Conservation (phyloP, 441 rosid genomes). For the Populus hybrid region DNA sequence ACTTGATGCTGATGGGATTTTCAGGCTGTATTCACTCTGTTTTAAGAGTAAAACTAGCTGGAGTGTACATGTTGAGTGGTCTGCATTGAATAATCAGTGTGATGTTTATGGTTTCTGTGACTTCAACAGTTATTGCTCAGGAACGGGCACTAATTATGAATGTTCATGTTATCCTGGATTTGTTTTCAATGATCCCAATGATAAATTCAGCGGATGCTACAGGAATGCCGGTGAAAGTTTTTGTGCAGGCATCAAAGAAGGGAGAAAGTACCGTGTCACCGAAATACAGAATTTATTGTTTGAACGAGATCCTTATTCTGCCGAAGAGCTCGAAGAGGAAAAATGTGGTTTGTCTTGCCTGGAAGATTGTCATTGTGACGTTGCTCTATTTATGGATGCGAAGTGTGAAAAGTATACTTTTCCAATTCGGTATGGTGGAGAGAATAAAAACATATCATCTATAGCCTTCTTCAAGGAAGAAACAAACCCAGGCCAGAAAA, state of each 20-base stretch:
- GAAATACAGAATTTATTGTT: not conserved
- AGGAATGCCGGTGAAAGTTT: constrained; percentile 4
- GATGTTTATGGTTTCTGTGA: constrained; percentile 5
- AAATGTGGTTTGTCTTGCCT: constrained; percentile 17
- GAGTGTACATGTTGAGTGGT: not conserved
- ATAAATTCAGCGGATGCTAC: constrained; percentile 3
- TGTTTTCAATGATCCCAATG: not conserved
- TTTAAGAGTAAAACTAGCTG: not conserved
- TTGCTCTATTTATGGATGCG: not conserved
- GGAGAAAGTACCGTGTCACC: not conserved
- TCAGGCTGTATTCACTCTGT: constrained; percentile 21
- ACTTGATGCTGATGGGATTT: constrained; percentile 23
- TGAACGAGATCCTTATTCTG: constrained; percentile 1
- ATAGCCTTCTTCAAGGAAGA: constrained; percentile 8
- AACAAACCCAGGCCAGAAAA: not conserved
- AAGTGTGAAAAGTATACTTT: constrained; percentile 11
- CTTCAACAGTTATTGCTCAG: constrained; percentile 26
- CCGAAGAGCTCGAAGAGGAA: not conserved
- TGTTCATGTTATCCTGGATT: constrained; percentile 26
- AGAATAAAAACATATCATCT: not conserved
- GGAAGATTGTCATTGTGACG: constrained; percentile 19
- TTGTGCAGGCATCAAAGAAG: not conserved
- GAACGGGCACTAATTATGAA: not conserved
- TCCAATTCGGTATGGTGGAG: constrained; percentile 14
- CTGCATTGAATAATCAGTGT: not conserved